Evolutionary conservation across 2,329 filamentous ascomycete genomes (phyloP).

Genomic region (Colletotrichum siamense): DNA sequence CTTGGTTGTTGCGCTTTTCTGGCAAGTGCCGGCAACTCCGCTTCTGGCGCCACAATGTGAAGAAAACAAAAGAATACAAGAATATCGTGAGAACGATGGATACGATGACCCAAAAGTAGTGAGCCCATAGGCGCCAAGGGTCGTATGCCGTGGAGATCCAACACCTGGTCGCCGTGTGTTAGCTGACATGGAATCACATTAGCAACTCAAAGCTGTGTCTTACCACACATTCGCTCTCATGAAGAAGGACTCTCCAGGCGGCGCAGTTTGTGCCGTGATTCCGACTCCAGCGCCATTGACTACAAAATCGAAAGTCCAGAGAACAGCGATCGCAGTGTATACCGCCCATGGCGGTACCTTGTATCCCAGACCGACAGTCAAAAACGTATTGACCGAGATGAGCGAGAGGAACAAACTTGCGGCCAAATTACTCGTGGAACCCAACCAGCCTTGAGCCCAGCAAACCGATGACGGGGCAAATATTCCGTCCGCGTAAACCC

Average conservation of each 20-base stretch:
- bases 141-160: constrained; percentile 62
- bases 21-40: constrained; percentile 9
- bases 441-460: constrained; percentile 60
- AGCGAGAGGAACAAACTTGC: constrained; percentile 63
- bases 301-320: constrained; percentile 51
- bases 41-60: constrained; percentile 33
- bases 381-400: constrained; percentile 64
- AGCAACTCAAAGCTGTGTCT: background rate
- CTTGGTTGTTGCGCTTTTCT: background rate
- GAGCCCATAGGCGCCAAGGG: constrained; percentile 61
- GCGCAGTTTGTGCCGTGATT: background rate
- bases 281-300: constrained; percentile 1
- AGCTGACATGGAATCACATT: background rate
- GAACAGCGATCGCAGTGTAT: constrained; percentile 40
- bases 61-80: constrained; percentile 46
- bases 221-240: constrained; percentile 18
- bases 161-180: constrained; percentile 46
- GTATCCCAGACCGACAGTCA: constrained; percentile 55
- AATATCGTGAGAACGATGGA: constrained; percentile 39
- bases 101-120: constrained; percentile 68
- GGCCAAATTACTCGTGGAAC: constrained; percentile 61
- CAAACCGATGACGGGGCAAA: constrained; percentile 53
- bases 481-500: constrained; percentile 53
- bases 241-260: constrained; percentile 3
- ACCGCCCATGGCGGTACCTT: constrained; percentile 50